These are phyloP conservation scores for Torulaspora pretoriensis DNA, from an alignment of 1,139 yeast genomes.

Conservation along the genomic window DNA sequence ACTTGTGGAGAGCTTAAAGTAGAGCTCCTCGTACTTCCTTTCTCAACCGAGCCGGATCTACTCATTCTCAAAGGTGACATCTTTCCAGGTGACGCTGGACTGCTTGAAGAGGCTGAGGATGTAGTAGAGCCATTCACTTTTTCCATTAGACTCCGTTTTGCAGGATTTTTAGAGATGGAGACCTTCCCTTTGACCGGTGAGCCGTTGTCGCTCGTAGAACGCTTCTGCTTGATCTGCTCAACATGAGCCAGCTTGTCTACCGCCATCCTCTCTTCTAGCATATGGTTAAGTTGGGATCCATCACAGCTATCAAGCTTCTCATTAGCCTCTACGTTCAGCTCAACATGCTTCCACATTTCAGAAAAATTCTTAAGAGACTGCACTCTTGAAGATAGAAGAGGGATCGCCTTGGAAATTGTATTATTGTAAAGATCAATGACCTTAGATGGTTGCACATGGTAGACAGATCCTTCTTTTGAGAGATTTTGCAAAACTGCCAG, in stretches of 20 bases:
- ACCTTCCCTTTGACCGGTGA: slow-evolving; percentile 9
- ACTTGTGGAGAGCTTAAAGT: slow-evolving; percentile 23
- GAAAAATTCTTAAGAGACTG: slow-evolving; percentile 20
- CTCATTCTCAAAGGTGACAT: slow-evolving; percentile 13
- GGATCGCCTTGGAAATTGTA: slow-evolving; percentile 16
- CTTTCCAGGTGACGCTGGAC: slow-evolving; percentile 11
- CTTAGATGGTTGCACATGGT: slow-evolving; percentile 20
- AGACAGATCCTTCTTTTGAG: slow-evolving; percentile 17
- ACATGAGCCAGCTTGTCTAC: slow-evolving; percentile 28
- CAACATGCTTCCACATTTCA: slow-evolving; percentile 27
- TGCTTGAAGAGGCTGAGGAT: slow-evolving; percentile 10
- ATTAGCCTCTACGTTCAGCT: slow-evolving; percentile 17
- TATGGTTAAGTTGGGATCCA: slow-evolving; percentile 20
- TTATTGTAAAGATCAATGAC: slow-evolving; percentile 19
- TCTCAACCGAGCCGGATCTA: slow-evolving; percentile 12
- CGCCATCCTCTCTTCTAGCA: slow-evolving; percentile 29
- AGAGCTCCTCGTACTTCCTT: slow-evolving; percentile 4
- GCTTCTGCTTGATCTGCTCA: slow-evolving; percentile 16
- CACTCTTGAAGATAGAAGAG: slow-evolving; percentile 16
- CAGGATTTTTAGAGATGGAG: slow-evolving; percentile 4
- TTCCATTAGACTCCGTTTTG: slow-evolving; percentile 5
- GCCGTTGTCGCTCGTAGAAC: slow-evolving; percentile 6
- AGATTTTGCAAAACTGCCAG: slow-evolving; percentile 12
- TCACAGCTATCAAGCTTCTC: slow-evolving; percentile 15
- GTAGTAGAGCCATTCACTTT: slow-evolving; percentile 13